A percentile compares a stretch with the other conserved stretches of the same genome.
Evolutionary conservation across 2,329 filamentous ascomycete species (phyloP).

Genomic region (Cercospora sp.): DNA sequence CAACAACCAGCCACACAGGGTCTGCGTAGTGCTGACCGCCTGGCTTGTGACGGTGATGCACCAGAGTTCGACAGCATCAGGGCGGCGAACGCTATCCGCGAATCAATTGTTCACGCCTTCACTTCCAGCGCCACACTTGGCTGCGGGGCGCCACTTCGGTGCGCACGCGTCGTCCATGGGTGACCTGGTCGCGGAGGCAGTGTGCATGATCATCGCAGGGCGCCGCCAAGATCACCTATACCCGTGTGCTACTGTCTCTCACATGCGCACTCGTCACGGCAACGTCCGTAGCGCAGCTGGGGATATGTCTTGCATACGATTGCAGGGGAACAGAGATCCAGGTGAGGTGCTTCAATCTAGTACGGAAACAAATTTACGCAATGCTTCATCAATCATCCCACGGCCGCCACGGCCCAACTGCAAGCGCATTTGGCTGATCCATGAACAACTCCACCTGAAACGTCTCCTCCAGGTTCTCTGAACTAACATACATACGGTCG

Average conservation of each 20-base stretch:
- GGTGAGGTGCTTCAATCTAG: too few species aligned
- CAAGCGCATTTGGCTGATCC: conserved; percentile 48
- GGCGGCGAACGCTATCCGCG: not conserved
- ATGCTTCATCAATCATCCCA: conserved; percentile 42
- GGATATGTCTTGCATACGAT: not conserved
- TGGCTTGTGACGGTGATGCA: not conserved
- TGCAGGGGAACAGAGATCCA: not conserved
- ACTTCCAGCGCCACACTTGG: conserved; percentile 3
- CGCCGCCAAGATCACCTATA: not conserved
- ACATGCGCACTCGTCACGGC: not conserved
- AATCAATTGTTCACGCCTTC: conserved; percentile 12
- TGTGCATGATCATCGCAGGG: not conserved
- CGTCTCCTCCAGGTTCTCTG: conserved; percentile 49
- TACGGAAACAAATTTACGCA: not conserved
- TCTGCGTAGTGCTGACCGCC: conserved; percentile 1
- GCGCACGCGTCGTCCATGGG: conserved; percentile 3
- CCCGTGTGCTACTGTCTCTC: not conserved
- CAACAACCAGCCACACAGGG: not conserved
- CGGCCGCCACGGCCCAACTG: conserved; percentile 49
- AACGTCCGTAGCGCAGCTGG: not conserved
- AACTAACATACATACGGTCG: conserved; percentile 69
- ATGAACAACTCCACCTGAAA: conserved; percentile 54
- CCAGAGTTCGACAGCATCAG: not conserved
- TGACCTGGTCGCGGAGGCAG: conserved; percentile 3
- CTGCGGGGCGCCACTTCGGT: conserved; percentile 3